Evolutionary conservation across 495 filamentous ascomycete genomes (phyloP).

Genomic region (Cladorrhinum samala): DNA sequence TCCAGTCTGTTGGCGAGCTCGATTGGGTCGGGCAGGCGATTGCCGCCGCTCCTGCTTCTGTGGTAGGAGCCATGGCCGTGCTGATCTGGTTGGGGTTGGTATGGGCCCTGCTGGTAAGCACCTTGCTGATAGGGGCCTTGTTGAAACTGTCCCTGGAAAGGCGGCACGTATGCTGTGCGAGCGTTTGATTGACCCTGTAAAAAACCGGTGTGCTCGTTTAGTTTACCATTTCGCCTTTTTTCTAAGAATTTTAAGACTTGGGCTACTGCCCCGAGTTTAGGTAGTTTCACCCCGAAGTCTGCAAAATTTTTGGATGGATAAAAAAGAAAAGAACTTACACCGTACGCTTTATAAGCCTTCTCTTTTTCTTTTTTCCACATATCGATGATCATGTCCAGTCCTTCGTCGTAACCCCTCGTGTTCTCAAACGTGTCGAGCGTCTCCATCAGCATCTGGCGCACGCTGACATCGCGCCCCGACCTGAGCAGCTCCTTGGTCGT

Average conservation of each 20-base stretch:
- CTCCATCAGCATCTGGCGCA: constrained; percentile 80
- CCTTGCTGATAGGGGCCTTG: constrained; percentile 2
- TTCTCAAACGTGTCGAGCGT: constrained; percentile 70
- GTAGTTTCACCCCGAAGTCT: too few species aligned
- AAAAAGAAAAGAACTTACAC: constrained; percentile 24
- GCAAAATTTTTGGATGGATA: too few species aligned
- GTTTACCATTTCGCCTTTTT: too few species aligned
- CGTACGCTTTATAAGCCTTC: constrained; percentile 42
- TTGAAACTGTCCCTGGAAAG: neutral
- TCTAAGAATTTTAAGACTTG: too few species aligned
- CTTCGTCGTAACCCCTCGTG: constrained; percentile 64
- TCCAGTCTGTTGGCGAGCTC: constrained; percentile 81
- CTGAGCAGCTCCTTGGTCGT: constrained; percentile 71
- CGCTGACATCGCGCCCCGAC: constrained; percentile 62
- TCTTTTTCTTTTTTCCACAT: constrained; percentile 92
- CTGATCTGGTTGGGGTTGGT: constrained; percentile 27
- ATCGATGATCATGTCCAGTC: constrained; percentile 55
- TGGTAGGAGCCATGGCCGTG: constrained; percentile 40
- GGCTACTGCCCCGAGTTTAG: too few species aligned
- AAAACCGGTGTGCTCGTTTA: constrained; percentile 21
- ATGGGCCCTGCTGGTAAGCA: neutral
- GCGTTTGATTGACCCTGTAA: neutral
- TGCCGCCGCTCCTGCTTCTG: constrained; percentile 22
- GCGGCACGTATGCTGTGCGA: neutral
- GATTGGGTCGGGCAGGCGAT: constrained; percentile 59